Evolutionary conservation across 2,329 filamentous ascomycete species (phyloP).

Genomic region (Pseudocercospora eumusae): DNA sequence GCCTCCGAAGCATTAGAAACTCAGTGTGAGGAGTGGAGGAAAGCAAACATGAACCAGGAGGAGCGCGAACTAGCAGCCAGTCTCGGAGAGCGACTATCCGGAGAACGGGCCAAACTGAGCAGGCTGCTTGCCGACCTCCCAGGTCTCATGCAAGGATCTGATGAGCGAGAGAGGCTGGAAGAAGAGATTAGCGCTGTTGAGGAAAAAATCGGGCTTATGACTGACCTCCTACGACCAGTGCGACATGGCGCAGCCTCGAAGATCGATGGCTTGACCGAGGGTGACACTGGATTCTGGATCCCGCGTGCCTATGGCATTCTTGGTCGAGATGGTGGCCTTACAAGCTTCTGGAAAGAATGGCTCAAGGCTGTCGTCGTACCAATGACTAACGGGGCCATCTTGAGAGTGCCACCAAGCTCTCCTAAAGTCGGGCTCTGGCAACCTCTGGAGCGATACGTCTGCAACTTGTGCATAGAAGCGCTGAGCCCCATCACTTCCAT

Average conservation of each 20-base stretch:
- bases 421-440: slow-evolving; percentile 93
- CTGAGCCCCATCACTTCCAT: slow-evolving; percentile 89
- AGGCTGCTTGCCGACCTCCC: slow-evolving; percentile 82
- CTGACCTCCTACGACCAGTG: slow-evolving; percentile 87
- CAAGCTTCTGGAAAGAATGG: slow-evolving; percentile 98
- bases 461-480: slow-evolving; percentile 94
- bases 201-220: slow-evolving; percentile 96
- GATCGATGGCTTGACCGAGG: slow-evolving; percentile 93
- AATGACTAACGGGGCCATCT: slow-evolving; percentile 84
- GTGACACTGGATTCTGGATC: slow-evolving; percentile 94
- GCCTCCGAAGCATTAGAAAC: slow-evolving; percentile 82
- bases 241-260: slow-evolving; percentile 93
- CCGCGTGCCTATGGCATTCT: slow-evolving; percentile 91
- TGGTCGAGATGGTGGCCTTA: slow-evolving; percentile 78
- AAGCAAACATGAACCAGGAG: slow-evolving; percentile 77
- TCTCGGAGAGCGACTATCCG: slow-evolving; percentile 81
- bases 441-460: slow-evolving; percentile 91
- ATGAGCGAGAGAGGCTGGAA: slow-evolving; percentile 79
- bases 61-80: slow-evolving; percentile 91
- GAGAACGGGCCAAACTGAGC: slow-evolving; percentile 86
- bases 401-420: slow-evolving; percentile 83
- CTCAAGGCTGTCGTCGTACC: slow-evolving; percentile 89
- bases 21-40: slow-evolving; percentile 55
- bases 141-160: slow-evolving; percentile 74
- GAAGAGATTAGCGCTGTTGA: slow-evolving; percentile 95